Evolutionary conservation across 2,329 filamentous ascomycete species (phyloP), one percentile per base, ranked within the genome.

Genomic region (Rutstroemia sp.): DNA sequence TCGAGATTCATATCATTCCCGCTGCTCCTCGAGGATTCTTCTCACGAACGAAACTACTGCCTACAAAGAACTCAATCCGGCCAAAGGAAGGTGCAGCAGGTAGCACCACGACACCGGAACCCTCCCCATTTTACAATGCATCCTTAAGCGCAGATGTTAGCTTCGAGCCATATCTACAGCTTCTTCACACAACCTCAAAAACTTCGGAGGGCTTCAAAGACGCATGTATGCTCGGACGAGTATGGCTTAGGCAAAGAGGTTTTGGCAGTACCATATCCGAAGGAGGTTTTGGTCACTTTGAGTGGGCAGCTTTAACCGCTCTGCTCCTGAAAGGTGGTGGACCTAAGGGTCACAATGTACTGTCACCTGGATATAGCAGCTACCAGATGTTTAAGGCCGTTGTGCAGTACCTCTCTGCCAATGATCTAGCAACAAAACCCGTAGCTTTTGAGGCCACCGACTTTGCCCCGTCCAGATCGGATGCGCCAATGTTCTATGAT

Each of bases 301-400:
- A 99, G 69, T 97, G 90, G 89, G 80, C 88, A 0, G 75, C 83
- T n/a, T 74, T 94, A 49, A 81, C 92, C 68, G 89, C 92, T 34
- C 76, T 96, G 14, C 75, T 97, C 2, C 76, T 97, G 44, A 84
- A 90, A 69, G 83, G 82, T n/a, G 89, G 89, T 25, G 87, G 85
- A 6, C 80, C 82, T 6, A 86, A 85, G 58, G 87, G 88, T 2
- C 81, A 84, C 61, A 79, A 87, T 2, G 74, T 89, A 5, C 77
- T 97, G 16, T 90, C 91, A 5, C 78, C 82, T 5, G 89, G 89
- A 7, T 87, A 96, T 65, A 96, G 88, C 73, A 88, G 87, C 71
- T 94, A 92, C 23, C 92, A 97, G 71, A 78, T 97, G 46, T 96
- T 99, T 79, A 97, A 96, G 72, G 92, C 90, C 2, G 84, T 86